phyloP scores from a whole-genome alignment of 345 rosid genomes.

The Erysimum cheiranthoides region DNA sequence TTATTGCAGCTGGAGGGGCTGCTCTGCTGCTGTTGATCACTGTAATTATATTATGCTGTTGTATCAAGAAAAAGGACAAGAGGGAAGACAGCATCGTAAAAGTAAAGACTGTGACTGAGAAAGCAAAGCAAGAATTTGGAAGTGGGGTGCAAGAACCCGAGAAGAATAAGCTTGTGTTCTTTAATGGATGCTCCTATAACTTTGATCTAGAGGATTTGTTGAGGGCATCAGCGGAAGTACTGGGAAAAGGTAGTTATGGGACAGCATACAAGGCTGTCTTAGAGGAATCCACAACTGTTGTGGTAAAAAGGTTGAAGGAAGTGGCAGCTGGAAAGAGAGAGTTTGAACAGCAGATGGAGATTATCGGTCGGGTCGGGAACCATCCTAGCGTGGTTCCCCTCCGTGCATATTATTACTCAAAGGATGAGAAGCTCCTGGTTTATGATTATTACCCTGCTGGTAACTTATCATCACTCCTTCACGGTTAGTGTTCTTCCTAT shows the following conservation, averaged over 20 bases:
- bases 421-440: constrained; percentile 91
- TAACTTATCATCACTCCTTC: constrained; percentile 70
- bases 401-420: constrained; percentile 86
- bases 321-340: constrained; percentile 79
- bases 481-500: constrained; percentile 58
- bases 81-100: constrained; percentile 54
- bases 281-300: constrained; percentile 82
- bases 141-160: constrained; percentile 80
- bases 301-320: constrained; percentile 86
- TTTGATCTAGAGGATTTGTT: constrained; percentile 87
- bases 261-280: constrained; percentile 87
- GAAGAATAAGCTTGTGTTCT: constrained; percentile 85
- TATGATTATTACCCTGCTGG: constrained; percentile 67
- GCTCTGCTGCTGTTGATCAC: constrained; percentile 50
- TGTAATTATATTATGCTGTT: constrained; percentile 57
- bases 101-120: constrained; percentile 66
- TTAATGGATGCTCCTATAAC: constrained; percentile 73
- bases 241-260: constrained; percentile 90
- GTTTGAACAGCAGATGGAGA: constrained; percentile 95
- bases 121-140: constrained; percentile 77
- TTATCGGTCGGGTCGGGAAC: constrained; percentile 66
- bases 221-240: constrained; percentile 93
- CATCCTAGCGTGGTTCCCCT: constrained; percentile 75
- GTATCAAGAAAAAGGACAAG: constrained; percentile 64
- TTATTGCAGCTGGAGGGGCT: constrained; percentile 67